A percentile compares a stretch with the other conserved stretches of the same genome.
phyloP scores from a whole-genome alignment of 2,329 filamentous ascomycete species.

The Chaetomiaceae sp. region DNA sequence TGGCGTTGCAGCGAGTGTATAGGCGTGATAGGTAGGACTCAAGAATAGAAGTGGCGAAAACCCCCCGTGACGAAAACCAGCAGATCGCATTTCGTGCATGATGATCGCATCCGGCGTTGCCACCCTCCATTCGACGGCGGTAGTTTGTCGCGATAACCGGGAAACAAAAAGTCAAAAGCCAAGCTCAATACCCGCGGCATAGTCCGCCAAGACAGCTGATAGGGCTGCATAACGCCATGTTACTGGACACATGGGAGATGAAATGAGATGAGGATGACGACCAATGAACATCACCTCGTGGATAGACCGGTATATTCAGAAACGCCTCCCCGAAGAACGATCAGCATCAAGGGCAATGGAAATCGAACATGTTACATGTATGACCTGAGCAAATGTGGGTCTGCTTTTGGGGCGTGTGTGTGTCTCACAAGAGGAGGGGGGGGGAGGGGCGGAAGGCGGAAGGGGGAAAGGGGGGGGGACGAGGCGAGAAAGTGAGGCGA shows the following conservation, averaged over 20 bases:
- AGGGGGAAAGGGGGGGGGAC: neutral
- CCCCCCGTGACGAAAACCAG: constrained; percentile 1
- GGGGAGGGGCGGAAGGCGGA: neutral
- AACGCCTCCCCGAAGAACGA: neutral
- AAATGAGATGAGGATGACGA: neutral
- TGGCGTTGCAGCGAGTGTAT: too few species aligned
- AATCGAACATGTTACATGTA: too few species aligned
- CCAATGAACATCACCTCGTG: neutral
- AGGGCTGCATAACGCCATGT: constrained; percentile 23
- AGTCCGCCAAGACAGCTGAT: constrained; percentile 13
- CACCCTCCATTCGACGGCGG: neutral
- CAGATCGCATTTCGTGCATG: constrained; percentile 16
- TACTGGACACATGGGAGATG: neutral
- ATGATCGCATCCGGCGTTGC: neutral
- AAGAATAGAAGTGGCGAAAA: neutral
- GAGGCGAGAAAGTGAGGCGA: constrained; percentile 29
- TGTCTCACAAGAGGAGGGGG: constrained; percentile 4
- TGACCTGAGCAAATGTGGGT: neutral
- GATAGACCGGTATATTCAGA: too few species aligned
- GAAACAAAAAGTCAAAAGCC: neutral
- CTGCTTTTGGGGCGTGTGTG: neutral
- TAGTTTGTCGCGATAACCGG: neutral
- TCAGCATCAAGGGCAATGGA: neutral
- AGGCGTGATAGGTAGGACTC: neutral
- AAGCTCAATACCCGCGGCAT: neutral